Evolutionary conservation across 208 protist species (phyloP).

Genomic region (Crithidia bombi): DNA sequence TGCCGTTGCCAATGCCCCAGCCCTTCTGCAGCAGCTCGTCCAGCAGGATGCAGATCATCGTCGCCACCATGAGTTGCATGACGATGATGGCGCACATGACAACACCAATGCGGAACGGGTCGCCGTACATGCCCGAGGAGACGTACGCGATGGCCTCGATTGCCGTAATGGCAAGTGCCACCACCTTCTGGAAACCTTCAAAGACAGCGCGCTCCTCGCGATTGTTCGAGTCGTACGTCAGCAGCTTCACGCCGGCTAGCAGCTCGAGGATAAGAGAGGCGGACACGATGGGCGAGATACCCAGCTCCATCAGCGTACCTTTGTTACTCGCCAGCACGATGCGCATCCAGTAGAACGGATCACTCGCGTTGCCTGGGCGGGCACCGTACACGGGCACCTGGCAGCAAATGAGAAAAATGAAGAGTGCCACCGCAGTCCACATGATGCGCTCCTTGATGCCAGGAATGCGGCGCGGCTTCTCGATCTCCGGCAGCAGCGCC

Average conservation of each 20-base stretch:
- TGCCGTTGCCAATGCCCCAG: slow-evolving; percentile 99
- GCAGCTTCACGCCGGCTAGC: slow-evolving; percentile 94
- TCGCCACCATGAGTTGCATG: slow-evolving; percentile 97
- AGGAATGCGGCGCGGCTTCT: slow-evolving; percentile 86
- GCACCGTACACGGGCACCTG: slow-evolving; percentile 99
- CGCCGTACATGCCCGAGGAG: slow-evolving; percentile 99
- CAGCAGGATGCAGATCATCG: slow-evolving; percentile 98
- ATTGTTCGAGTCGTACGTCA: slow-evolving; percentile 96
- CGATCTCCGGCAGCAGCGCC: slow-evolving; percentile 95
- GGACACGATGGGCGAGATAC: slow-evolving; percentile 98
- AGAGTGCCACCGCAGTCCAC: slow-evolving; percentile 98
- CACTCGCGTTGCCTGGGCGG: slow-evolving; percentile 90
- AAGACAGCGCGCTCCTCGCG: slow-evolving; percentile 97
- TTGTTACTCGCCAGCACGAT: slow-evolving; percentile 99
- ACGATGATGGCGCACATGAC: slow-evolving; percentile 97
- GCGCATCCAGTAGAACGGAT: slow-evolving; percentile 99
- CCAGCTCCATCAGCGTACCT: slow-evolving; percentile 99
- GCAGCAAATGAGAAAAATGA: slow-evolving; percentile 99
- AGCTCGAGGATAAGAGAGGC: slow-evolving; percentile 99
- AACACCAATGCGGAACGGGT: slow-evolving; percentile 95
- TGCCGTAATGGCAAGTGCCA: slow-evolving; percentile 98
- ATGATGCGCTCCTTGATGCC: slow-evolving; percentile 97
- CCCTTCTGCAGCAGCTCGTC: slow-evolving; percentile 99
- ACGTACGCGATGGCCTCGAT: slow-evolving; percentile 98
- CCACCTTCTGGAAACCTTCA: slow-evolving; percentile 97